Evolutionary conservation across 192 early-diverging fungal genomes (phyloP).

Genomic region (Dispira simplex): DNA sequence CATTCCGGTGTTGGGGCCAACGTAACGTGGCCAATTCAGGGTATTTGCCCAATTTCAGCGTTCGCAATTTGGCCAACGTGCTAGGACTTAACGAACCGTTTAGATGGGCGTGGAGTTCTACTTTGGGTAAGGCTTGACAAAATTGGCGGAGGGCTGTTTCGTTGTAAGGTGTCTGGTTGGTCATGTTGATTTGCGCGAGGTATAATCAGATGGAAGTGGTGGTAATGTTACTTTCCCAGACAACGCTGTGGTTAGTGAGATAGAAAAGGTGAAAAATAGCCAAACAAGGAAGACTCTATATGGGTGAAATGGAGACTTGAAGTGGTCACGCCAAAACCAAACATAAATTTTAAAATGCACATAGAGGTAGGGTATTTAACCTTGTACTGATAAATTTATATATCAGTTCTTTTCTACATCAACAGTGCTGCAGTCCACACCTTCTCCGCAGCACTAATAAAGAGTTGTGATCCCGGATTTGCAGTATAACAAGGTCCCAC

Average conservation of each 20-base stretch:
- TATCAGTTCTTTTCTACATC: too few relatives aligned
- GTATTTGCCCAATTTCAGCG: conserved; percentile 19
- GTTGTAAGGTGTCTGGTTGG: background rate
- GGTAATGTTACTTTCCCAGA: background rate
- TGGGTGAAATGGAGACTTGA: too few relatives aligned
- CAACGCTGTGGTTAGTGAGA: background rate
- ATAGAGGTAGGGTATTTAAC: too few relatives aligned
- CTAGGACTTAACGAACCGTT: conserved; percentile 32
- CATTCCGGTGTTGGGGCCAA: conserved; percentile 20
- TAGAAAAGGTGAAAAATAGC: background rate
- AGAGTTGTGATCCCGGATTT: too few relatives aligned
- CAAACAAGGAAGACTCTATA: too few relatives aligned
- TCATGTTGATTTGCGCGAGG: background rate
- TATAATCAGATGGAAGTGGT: background rate
- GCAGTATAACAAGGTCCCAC: too few relatives aligned
- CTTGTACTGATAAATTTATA: too few relatives aligned
- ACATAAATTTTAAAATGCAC: too few relatives aligned
- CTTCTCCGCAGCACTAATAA: too few relatives aligned
- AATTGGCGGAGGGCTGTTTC: background rate
- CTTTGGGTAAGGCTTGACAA: background rate
- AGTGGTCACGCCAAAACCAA: too few relatives aligned
- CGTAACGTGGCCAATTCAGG: conserved; percentile 22
- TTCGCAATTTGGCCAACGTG: conserved; percentile 23
- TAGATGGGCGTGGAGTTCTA: conserved; percentile 43
- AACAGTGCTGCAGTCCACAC: too few relatives aligned